phyloP scores from a whole-genome alignment of 108 stramenopile species.

The Conticribra weissflogii region DNA sequence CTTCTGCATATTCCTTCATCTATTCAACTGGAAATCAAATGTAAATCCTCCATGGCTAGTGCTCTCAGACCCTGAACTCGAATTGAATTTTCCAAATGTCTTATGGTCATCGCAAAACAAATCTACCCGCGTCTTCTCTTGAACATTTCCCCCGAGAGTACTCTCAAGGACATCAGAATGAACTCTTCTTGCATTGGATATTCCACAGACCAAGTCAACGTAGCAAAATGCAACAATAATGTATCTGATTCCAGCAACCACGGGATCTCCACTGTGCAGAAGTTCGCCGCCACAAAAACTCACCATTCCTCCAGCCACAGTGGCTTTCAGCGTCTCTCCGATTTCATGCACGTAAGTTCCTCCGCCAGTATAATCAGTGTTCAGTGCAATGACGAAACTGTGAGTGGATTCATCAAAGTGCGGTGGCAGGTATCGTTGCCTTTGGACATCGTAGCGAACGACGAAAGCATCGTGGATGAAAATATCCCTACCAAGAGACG shows the following conservation, averaged over 20 bases:
- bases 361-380: conserved; percentile 83
- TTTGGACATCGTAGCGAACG: conserved; percentile 78
- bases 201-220: conserved; percentile 30
- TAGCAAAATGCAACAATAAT: conserved; percentile 52
- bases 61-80: too few species aligned
- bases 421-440: conserved; percentile 78
- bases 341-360: conserved; percentile 79
- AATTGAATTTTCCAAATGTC: too few species aligned
- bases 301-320: conserved; percentile 40
- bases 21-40: neutral
- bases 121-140: neutral
- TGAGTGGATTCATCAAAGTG: conserved; percentile 91
- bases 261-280: conserved; percentile 55
- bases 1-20: too few species aligned
- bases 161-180: too few species aligned
- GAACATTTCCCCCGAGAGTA: too few species aligned
- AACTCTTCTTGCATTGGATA: too few species aligned
- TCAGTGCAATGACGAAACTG: conserved; percentile 89
- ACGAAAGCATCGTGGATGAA: conserved; percentile 92
- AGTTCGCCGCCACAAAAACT: conserved; percentile 51
- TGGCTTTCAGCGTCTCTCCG: conserved; percentile 32
- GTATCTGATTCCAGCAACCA: conserved; percentile 44
- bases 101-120: neutral
- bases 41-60: neutral
- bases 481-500: conserved; percentile 26